These are phyloP conservation scores for Psilocybe mexicana DNA, from an alignment of 1,284 basidiomycete genomes.

Conservation along the genomic window DNA sequence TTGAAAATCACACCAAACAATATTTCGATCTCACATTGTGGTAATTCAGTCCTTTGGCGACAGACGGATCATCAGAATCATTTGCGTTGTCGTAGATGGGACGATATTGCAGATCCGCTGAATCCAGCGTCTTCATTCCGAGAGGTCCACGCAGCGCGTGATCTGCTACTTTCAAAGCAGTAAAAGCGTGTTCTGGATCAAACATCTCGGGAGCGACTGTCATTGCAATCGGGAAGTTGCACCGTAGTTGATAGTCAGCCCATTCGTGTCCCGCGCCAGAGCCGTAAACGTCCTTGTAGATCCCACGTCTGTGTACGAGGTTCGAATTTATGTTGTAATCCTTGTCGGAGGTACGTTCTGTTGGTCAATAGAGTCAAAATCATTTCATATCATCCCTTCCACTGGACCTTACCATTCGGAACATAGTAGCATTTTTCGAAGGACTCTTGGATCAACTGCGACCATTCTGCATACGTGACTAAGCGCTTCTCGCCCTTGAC, in stretches of 20 bases:
- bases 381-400: conserved; percentile 21
- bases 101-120: conserved; percentile 82
- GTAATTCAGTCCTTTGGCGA: conserved; percentile 93
- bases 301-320: conserved; percentile 88
- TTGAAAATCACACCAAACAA: background rate
- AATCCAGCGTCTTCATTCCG: conserved; percentile 94
- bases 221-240: conserved; percentile 96
- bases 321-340: conserved; percentile 72
- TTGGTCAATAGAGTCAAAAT: background rate
- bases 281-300: conserved; percentile 98
- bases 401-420: conserved; percentile 60
- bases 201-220: conserved; percentile 96
- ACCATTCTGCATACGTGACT: conserved; percentile 92
- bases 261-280: conserved; percentile 86
- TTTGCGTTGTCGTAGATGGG: conserved; percentile 92
- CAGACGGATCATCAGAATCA: conserved; percentile 76
- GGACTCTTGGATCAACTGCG: conserved; percentile 76
- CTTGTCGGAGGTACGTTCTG: conserved; percentile 72
- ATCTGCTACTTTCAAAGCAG: conserved; percentile 77
- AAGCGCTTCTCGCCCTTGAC: conserved; percentile 72
- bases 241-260: conserved; percentile 94
- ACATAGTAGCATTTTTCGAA: conserved; percentile 94
- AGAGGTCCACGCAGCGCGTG: conserved; percentile 78
- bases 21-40: conserved; percentile 59
- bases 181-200: conserved; percentile 76